These are phyloP conservation scores for Rhododendron ovatum DNA, from an alignment of 148 eudicot species.

Conservation along the genomic window DNA sequence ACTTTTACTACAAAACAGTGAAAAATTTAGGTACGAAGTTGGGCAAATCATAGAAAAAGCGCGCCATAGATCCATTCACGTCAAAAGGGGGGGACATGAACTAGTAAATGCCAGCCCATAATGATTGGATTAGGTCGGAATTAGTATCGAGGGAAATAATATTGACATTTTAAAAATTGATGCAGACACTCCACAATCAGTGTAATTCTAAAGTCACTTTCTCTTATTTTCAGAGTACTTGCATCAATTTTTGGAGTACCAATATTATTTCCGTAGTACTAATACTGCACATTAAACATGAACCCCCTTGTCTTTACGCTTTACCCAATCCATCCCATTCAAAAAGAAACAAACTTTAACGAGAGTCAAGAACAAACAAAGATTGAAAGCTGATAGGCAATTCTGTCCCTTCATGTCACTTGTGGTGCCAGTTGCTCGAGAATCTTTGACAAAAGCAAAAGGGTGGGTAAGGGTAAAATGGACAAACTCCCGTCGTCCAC, in stretches of 20 bases:
- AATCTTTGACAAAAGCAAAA: background rate
- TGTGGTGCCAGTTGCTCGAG: background rate
- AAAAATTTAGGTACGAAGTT: background rate
- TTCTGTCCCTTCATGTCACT: background rate
- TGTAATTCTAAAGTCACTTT: no score
- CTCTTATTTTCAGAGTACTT: no score
- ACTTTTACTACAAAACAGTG: background rate
- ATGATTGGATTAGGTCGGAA: conserved; percentile 3
- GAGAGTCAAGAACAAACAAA: background rate
- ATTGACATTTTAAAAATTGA: no score
- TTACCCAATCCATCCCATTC: background rate
- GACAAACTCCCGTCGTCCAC: background rate
- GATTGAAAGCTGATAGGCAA: background rate
- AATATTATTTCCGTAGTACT: background rate
- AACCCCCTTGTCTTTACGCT: background rate
- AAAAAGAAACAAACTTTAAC: background rate
- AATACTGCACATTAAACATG: background rate
- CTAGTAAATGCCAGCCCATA: conserved; percentile 3
- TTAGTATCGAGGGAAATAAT: background rate
- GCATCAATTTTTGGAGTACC: no score
- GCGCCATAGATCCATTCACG: background rate
- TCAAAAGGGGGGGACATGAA: background rate
- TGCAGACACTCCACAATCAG: no score
- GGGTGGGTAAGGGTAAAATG: background rate
- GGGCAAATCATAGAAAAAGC: background rate